Evolutionary conservation across 2,329 filamentous ascomycete species (phyloP).

Genomic region (Lachnellula willkommii): DNA sequence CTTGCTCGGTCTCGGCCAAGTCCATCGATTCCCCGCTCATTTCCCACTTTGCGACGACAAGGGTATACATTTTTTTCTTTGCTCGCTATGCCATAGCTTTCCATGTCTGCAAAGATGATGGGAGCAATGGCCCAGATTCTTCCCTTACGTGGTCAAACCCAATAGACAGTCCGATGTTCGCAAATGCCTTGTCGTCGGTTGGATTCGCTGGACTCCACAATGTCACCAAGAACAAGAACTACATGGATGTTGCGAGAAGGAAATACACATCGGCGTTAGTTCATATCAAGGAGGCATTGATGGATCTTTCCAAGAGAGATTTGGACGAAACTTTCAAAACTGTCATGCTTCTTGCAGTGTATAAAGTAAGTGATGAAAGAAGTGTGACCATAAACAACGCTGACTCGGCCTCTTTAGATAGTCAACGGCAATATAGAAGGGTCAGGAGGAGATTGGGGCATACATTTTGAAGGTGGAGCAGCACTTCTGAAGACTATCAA

Average conservation of each 20-base stretch:
- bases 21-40: neutral
- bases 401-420: slow-evolving; percentile 5
- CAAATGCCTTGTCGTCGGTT: slow-evolving; percentile 46
- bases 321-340: slow-evolving; percentile 49
- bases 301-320: slow-evolving; percentile 38
- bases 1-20: neutral
- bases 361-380: slow-evolving; percentile 34
- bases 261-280: slow-evolving; percentile 46
- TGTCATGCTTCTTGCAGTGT: slow-evolving; percentile 47
- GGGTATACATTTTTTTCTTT: slow-evolving; percentile 25
- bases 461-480: slow-evolving; percentile 21
- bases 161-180: slow-evolving; percentile 39
- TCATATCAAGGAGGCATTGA: slow-evolving; percentile 43
- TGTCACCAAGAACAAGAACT: slow-evolving; percentile 29
- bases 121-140: neutral
- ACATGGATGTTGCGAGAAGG: slow-evolving; percentile 43
- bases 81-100: slow-evolving; percentile 1
- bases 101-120: slow-evolving; percentile 10
- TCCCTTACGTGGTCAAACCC: slow-evolving; percentile 19
- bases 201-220: slow-evolving; percentile 47
- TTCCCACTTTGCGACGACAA: slow-evolving; percentile 14
- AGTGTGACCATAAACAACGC: neutral
- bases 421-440: slow-evolving; percentile 10
- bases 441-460: slow-evolving; percentile 7
- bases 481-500: slow-evolving; percentile 17